A percentile compares a stretch with the other conserved stretches of the same genome.
phyloP scores from a whole-genome alignment of 2,329 filamentous ascomycete species.

The Diaporthe capsici region DNA sequence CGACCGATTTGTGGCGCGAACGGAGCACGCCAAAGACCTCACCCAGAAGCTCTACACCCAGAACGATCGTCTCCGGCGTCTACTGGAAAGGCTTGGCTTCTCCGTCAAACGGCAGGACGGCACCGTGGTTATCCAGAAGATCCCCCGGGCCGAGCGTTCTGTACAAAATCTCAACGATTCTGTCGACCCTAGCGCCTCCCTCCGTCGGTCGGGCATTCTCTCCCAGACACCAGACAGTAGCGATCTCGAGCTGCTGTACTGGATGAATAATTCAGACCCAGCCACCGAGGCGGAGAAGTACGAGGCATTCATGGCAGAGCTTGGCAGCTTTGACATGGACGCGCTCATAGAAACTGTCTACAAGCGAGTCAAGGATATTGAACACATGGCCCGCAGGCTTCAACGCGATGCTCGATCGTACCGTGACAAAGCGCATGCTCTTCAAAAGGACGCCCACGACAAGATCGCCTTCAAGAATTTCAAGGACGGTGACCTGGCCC shows the following conservation, averaged over 20 bases:
- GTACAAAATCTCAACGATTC: conserved; percentile 71
- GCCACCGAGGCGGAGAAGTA: conserved; percentile 82
- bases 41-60: conserved; percentile 87
- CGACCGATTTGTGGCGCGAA: conserved; percentile 77
- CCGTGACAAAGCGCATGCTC: conserved; percentile 85
- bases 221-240: conserved; percentile 71
- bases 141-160: conserved; percentile 71
- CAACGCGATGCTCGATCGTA: conserved; percentile 90
- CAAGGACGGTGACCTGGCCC: conserved; percentile 93
- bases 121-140: conserved; percentile 81
- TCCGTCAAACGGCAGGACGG: conserved; percentile 81
- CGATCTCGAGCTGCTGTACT: conserved; percentile 83
- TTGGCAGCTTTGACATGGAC: conserved; percentile 87
- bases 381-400: conserved; percentile 93
- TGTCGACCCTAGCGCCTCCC: conserved; percentile 65
- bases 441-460: conserved; percentile 89
- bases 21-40: conserved; percentile 82
- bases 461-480: conserved; percentile 97
- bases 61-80: conserved; percentile 84
- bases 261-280: conserved; percentile 79
- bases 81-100: conserved; percentile 91
- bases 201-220: conserved; percentile 68
- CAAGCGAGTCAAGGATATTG: conserved; percentile 92
- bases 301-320: conserved; percentile 77
- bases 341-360: conserved; percentile 87